A percentile compares a stretch with the other conserved stretches of the same genome.
Conservation (phyloP, 148 eudicot species). For the Arctostaphylos glauca region DNA sequence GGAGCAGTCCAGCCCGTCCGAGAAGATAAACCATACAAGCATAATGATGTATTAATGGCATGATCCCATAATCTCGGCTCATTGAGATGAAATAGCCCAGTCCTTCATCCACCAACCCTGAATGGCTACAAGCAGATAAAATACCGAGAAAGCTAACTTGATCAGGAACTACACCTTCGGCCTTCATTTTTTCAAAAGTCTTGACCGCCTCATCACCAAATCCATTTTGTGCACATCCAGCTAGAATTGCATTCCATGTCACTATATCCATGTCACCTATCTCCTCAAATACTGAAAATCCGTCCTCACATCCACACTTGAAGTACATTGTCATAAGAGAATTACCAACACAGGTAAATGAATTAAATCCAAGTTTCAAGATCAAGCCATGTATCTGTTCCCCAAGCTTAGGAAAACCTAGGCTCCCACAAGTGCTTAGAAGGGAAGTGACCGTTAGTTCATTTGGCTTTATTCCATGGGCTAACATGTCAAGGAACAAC, state of each 20-base stretch:
- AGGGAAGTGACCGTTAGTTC: conserved; percentile 37
- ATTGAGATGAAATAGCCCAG: background rate
- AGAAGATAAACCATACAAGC: background rate
- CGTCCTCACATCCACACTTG: conserved; percentile 37
- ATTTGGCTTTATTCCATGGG: conserved; percentile 29
- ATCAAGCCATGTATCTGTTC: conserved; percentile 47
- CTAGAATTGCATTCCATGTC: conserved; percentile 45
- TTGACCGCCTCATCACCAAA: conserved; percentile 32
- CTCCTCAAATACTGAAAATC: conserved; percentile 33
- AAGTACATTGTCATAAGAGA: conserved; percentile 46
- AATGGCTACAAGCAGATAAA: background rate
- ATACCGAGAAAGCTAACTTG: background rate
- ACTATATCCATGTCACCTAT: conserved; percentile 38
- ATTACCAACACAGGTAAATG: conserved; percentile 31
- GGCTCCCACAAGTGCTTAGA: conserved; percentile 37
- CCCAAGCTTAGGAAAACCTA: conserved; percentile 35
- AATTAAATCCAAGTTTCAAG: conserved; percentile 37
- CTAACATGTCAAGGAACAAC: conserved; percentile 31
- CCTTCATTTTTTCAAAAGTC: conserved; percentile 36
- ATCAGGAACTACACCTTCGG: background rate
- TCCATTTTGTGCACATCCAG: conserved; percentile 49
- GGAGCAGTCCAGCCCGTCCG: background rate
- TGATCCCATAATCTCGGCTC: background rate
- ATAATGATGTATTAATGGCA: background rate
- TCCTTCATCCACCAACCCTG: background rate